Base-by-base conservation (phyloP, 306 rosid genomes). In the Argentina anserina region DNA sequence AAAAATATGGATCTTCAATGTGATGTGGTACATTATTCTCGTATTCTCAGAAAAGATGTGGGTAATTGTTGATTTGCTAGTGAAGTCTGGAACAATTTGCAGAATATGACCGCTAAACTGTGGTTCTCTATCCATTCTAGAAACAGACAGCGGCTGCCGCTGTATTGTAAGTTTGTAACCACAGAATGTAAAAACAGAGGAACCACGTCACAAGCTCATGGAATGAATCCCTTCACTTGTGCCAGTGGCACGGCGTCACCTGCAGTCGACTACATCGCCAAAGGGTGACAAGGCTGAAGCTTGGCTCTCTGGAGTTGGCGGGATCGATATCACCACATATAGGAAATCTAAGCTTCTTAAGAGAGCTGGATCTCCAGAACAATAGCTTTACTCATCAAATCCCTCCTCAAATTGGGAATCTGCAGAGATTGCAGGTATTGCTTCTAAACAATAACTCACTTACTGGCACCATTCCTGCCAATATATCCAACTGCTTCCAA, bases 301-400 rank as follows among this genome's bases (percentile, higher is more conserved):
- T 58, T 9, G 6, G 0, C 3, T 28, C 37, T 31, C 64, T 26
- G 26, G 64, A 18, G 7, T 58, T 58, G 64, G 37, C 8, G n/a
- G 64, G 64, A 31, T 58, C 64, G n/a, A 26, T 58, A 58, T 58
- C n/a, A 5, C 37, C 37, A 5, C 64, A 21, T 15, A 70, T 87
- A 3, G 87, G 88, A 41, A 87, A 84, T 50, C 80, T 87, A 50
- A 61, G 88, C 37, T 80, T 69, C 67, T 76, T 82, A 31, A 70
- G 72, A 18, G 13, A 0, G 25, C 40, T 87, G 37, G 40, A n/a
- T 60, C 41, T 87, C 7, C 0, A 7, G 43, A 55, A 41, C 29
- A 87, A 70, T 28, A 78, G 61, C 42, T 80, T 82, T 37, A 59
- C 61, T 23, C 76, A 86, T n/a, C 80, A 81, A 47, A 58, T 86